Evolutionary conservation across 2,329 filamentous ascomycete genomes (phyloP).

Genomic region (Pseudogymnoascus sp.): DNA sequence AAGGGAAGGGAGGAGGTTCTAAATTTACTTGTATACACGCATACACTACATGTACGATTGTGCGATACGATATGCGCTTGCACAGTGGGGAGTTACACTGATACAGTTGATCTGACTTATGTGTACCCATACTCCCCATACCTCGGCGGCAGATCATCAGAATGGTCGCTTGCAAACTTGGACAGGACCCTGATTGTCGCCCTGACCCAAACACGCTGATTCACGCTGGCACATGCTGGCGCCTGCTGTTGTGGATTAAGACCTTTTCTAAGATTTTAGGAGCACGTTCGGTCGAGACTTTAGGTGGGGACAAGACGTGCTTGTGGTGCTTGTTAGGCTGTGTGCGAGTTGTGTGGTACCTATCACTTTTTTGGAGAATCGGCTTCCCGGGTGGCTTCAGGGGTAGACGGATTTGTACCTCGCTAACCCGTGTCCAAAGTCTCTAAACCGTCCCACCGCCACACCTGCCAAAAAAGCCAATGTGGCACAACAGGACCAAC

Average conservation of each 20-base stretch:
- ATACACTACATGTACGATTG: too few species aligned
- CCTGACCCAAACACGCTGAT: neutral
- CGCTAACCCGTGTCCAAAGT: neutral
- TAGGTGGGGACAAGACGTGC: neutral
- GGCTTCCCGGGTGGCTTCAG: neutral
- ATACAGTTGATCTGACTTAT: neutral
- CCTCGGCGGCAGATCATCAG: neutral
- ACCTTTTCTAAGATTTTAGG: neutral
- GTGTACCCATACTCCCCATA: neutral
- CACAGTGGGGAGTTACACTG: neutral
- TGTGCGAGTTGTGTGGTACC: neutral
- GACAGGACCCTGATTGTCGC: neutral
- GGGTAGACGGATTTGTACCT: neutral
- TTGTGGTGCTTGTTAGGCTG: neutral
- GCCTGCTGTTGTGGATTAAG: too few species aligned
- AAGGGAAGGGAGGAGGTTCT: neutral
- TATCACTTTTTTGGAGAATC: neutral
- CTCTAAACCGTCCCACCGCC: neutral
- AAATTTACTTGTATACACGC: neutral
- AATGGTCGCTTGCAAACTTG: neutral
- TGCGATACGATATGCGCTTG: neutral
- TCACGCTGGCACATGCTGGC: neutral
- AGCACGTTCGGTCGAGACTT: neutral
- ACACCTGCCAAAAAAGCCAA: slow-evolving; percentile 2
- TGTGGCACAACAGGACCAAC: neutral